phyloP scores from a whole-genome alignment of 805 yeast genomes.

The Candida sphagnicola region DNA sequence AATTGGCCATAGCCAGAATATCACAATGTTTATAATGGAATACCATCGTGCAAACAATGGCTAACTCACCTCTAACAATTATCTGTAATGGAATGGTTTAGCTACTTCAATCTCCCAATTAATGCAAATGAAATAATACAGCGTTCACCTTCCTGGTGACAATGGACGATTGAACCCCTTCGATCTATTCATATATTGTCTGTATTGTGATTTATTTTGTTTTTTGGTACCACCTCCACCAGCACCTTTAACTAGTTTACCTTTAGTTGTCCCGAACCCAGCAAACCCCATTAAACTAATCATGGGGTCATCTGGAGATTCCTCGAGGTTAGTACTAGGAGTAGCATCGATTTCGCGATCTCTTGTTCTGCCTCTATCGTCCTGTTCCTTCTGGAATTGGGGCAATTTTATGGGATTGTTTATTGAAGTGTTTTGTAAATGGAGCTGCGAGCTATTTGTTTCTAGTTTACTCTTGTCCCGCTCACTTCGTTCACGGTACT shows the following conservation, averaged over 20 bases:
- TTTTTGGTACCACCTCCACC: slow-evolving; percentile 41
- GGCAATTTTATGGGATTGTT: slow-evolving; percentile 3
- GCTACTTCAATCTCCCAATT: too few relatives aligned
- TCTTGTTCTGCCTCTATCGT: slow-evolving; percentile 21
- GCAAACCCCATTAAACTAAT: slow-evolving; percentile 55
- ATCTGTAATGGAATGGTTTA: too few relatives aligned
- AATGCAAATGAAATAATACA: not conserved
- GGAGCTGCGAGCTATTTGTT: not conserved
- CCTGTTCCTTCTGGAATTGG: slow-evolving; percentile 12
- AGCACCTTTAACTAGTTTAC: slow-evolving; percentile 50
- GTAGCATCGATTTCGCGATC: slow-evolving; percentile 16
- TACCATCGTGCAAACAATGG: too few relatives aligned
- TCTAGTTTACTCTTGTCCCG: not conserved
- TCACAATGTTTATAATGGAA: too few relatives aligned
- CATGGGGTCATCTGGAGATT: slow-evolving; percentile 25
- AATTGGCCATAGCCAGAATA: too few relatives aligned
- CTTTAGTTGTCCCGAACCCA: slow-evolving; percentile 53
- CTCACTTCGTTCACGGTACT: not conserved
- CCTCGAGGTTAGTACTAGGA: slow-evolving; percentile 5
- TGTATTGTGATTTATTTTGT: slow-evolving; percentile 41
- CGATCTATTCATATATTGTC: slow-evolving; percentile 58
- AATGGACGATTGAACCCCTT: slow-evolving; percentile 55
- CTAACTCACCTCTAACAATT: too few relatives aligned
- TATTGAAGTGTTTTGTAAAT: not conserved
- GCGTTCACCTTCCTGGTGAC: slow-evolving; percentile 38